Evolutionary conservation across 306 rosid species (phyloP), one percentile per base, ranked within the genome.

Genomic region (Medicago lupulina): DNA sequence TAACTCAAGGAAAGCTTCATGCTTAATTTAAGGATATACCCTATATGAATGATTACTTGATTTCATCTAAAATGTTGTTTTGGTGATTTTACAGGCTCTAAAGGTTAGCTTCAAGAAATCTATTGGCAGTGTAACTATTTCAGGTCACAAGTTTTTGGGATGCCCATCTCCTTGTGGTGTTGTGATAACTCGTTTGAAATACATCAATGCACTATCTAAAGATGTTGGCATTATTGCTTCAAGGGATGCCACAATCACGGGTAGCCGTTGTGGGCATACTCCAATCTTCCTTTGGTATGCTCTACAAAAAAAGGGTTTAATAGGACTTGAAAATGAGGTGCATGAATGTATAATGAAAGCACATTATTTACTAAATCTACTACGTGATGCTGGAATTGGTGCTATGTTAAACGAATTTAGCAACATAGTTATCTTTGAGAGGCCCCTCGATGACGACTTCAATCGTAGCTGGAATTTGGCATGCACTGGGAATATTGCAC

Each of bases 351-450:
- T 46, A 13, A 80, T 74, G 9, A 73, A 43, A 8, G 67, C 77
- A 73, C 21, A 15, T 79, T 85, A 71, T 80, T 80, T 90, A 67
- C 76, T 75, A 66, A 86, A 51, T 39, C 83, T 80, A 44, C 87
- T 90, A 18, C 70, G 21, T 7, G 40, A 11, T 60, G 46, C 13
- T 49, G 60, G 70, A 8, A 46, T 5, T 21, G 84, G 91, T 72
- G 92, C 87, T 10, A 88, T 90, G 96, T 85, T 79, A 63, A 90
- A 90, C 25, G 86, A 88, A 64, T 87, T 81, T 6, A 90, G 75
- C 88, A 88, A 60, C n/a, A 74, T 21, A 0, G 92, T 88, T 13
- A 89, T 85, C 25, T 88, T 90, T 66, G 92, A 88, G 76, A 87
- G 88, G 39, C 96, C 96, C 7, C 67, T 25, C 8, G 87, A 81